Evolutionary conservation across 225 moss, liverwort and hornwort species (phyloP), one percentile per base, ranked within the genome.

Genomic region (Rhytidiadelphus loreus): DNA sequence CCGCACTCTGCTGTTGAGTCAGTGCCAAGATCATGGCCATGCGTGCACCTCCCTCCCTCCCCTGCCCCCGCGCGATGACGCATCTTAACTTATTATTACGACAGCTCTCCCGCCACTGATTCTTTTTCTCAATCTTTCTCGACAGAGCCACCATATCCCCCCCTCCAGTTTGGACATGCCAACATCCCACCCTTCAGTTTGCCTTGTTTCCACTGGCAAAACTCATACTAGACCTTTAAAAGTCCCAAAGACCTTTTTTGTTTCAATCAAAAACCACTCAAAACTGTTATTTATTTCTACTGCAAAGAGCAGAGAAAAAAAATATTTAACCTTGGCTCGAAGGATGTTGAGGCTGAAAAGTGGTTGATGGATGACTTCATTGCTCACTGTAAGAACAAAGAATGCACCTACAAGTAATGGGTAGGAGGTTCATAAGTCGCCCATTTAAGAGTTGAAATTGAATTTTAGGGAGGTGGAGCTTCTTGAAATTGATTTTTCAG

Each of bases 1-100:
- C n/a, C n/a, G n/a, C n/a, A n/a, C n/a, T n/a, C 73, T 85, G 65
- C 80, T 37, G 55, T 87, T 19, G 77, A 50, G 84, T 84, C 53
- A 87, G 89, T 81, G 85, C 87, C 85, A 90, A 88, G 85, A 89
- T 80, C 73, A 89, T 89, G 91, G 81, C 68, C 68, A 41, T 55
- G 87, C 76, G 61, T 77, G 87, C 87, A 81, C 82, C 58, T 39
- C 53, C 44, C 11, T 11, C 0, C 4, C 52, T 52, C 52, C 52
- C 13, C 14, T 3, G 52, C 52, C 52, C 52, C 52, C 52, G 48
- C n/a, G n/a, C n/a, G n/a, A n/a, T n/a, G 48, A 20, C 4, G 2
- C 35, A 8, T 33, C 8, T 11, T 8, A 48, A 52, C 52, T 35
- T 76, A 77, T 35, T 76, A 77, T 37, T 55, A 24, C 2, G 77